Evolutionary conservation across 768 basidiomycete genomes (phyloP), one percentile per base, ranked within the genome.

Genomic region (Coprinellus micaceus): DNA sequence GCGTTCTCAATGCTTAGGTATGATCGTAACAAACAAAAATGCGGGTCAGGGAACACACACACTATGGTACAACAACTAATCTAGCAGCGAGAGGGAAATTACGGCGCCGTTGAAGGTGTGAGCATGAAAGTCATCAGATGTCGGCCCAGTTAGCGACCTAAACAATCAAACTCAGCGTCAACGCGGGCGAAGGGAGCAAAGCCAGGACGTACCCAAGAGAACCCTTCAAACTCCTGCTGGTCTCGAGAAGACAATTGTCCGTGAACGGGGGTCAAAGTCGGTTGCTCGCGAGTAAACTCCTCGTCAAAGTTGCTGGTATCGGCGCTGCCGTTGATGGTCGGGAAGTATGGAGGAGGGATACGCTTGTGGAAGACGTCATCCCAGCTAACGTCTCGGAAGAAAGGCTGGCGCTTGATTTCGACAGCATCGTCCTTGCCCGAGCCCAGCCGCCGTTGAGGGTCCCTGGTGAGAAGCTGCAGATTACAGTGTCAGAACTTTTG

Each of bases 331-430:
- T 84, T 91, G 66, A 99, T 93, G 2, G 88, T 91, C 15, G 97
- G 97, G 84, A 93, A 94, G 77, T 98, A 99, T 3, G 96, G 92
- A 21, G 94, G 91, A 21, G 95, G 94, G 65, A 98, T 94, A 58
- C 95, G 91, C 73, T 98, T 98, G 76, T 97, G 81, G 61, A 96
- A 69, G n/a, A 99, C 90, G 70, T 98, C 96, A 61, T 98, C 97
- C 70, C 89, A 99, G 74, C 75, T 98, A 48, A 96, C 91, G 69
- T 98, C 97, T 72, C 95, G 94, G 82, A 99, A 99, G 84, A 98
- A 99, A 3, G 94, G 85, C 67, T 98, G 97, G 54, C 84, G 81
- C 75, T 99, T 99, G 77, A 99, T 96, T 64, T 98, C 96, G 64
- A 93, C 91, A 1, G 97, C 97, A 63, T 98, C 97, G 57, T 85